phyloP scores from a whole-genome alignment of 768 basidiomycete species.

The Crucibulum laeve region DNA sequence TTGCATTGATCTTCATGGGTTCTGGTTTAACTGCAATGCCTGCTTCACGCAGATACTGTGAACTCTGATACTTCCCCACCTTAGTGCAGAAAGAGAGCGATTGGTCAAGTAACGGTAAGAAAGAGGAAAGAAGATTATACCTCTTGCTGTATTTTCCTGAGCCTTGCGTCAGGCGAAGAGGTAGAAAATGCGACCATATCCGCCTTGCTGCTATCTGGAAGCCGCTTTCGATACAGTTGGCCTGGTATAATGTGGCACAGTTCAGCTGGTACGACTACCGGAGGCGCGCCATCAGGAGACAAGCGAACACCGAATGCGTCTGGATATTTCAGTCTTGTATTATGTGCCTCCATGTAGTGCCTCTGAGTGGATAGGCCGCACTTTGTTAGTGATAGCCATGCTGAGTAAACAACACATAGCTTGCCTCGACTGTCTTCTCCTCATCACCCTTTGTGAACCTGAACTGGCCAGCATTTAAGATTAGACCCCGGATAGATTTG shows the following conservation, averaged over 20 bases:
- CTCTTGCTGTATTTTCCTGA: constrained; percentile 31
- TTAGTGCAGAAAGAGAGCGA: too few relatives aligned
- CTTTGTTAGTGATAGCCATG: too few relatives aligned
- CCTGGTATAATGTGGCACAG: constrained; percentile 38
- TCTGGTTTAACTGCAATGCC: constrained; percentile 27
- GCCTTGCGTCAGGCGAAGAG: constrained; percentile 36
- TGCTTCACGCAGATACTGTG: constrained; percentile 34
- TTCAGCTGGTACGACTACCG: constrained; percentile 46
- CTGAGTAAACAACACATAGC: constrained; percentile 2
- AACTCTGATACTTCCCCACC: constrained; percentile 23
- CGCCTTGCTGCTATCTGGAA: constrained; percentile 30
- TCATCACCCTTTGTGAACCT: constrained; percentile 33
- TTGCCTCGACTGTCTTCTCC: constrained; percentile 35
- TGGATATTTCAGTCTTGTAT: constrained; percentile 25
- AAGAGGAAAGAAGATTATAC: too few relatives aligned
- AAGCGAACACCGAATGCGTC: constrained; percentile 33
- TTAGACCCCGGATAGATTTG: constrained; percentile 32
- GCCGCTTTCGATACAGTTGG: constrained; percentile 43
- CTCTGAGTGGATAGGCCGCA: constrained; percentile 24
- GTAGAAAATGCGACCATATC: constrained; percentile 46
- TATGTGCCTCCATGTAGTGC: constrained; percentile 31
- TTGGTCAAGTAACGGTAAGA: too few relatives aligned
- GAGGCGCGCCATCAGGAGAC: constrained; percentile 17
- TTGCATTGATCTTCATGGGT: constrained; percentile 19
- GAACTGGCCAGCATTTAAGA: constrained; percentile 31